phyloP scores from a whole-genome alignment of 1,284 basidiomycete species.

The Fomitopsis pinicola region DNA sequence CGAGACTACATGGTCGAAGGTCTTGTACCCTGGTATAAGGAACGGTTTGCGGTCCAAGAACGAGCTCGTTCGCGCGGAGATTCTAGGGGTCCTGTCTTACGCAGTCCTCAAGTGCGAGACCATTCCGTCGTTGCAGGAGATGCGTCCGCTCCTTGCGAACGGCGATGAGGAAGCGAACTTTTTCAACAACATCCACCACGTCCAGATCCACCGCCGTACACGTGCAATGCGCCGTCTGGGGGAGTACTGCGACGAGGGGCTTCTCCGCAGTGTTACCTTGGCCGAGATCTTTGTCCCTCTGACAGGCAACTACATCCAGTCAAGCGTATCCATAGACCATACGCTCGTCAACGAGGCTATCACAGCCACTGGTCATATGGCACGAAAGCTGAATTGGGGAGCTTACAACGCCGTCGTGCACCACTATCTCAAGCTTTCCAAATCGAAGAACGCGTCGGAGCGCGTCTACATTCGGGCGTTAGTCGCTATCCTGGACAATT shows the following conservation, averaged over 20 bases:
- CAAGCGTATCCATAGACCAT: slow-evolving; percentile 76
- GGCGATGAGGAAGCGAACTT: slow-evolving; percentile 96
- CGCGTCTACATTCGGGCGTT: slow-evolving; percentile 85
- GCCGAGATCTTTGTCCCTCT: slow-evolving; percentile 87
- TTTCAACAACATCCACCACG: slow-evolving; percentile 95
- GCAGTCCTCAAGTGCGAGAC: slow-evolving; percentile 66
- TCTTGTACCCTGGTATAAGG: slow-evolving; percentile 82
- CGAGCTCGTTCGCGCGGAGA: slow-evolving; percentile 88
- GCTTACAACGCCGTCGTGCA: slow-evolving; percentile 82
- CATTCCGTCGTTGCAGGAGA: slow-evolving; percentile 69
- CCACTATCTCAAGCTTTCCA: slow-evolving; percentile 77
- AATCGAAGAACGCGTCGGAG: slow-evolving; percentile 71
- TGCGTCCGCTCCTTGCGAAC: slow-evolving; percentile 78
- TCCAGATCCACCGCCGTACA: slow-evolving; percentile 89
- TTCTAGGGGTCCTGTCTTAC: slow-evolving; percentile 78
- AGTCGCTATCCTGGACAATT: slow-evolving; percentile 85
- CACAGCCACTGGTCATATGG: slow-evolving; percentile 69
- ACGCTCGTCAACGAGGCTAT: slow-evolving; percentile 93
- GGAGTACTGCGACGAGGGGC: slow-evolving; percentile 73
- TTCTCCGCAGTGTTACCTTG: slow-evolving; percentile 70
- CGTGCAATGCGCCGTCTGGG: slow-evolving; percentile 85
- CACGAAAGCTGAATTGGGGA: slow-evolving; percentile 78
- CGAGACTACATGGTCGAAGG: slow-evolving; percentile 56
- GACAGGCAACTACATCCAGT: slow-evolving; percentile 77
- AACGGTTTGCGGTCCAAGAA: slow-evolving; percentile 76